phyloP scores from a whole-genome alignment of 441 rosid genomes.

The Pelargonium myrrhifolium region DNA sequence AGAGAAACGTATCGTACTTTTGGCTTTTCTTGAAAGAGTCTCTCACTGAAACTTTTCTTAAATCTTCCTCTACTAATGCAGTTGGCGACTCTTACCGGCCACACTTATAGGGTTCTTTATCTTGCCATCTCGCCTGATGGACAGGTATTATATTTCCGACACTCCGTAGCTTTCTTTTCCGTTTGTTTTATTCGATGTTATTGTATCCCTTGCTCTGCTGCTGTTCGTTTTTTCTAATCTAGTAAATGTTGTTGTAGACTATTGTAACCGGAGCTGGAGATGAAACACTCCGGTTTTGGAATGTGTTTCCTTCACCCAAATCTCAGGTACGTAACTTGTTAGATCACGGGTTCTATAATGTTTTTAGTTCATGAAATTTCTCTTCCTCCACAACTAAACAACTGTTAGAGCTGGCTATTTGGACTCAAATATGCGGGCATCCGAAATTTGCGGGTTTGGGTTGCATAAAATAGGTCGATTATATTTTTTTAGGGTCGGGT shows the following conservation, averaged over 20 bases:
- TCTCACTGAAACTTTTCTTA: neutral
- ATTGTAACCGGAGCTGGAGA: conserved; percentile 99
- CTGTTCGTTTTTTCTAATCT: neutral
- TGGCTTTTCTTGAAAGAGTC: too few relatives aligned
- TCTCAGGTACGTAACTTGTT: conserved; percentile 35
- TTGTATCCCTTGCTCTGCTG: neutral
- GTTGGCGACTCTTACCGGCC: conserved; percentile 90
- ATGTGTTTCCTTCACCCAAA: conserved; percentile 81
- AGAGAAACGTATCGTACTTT: too few relatives aligned
- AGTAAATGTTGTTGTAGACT: conserved; percentile 36
- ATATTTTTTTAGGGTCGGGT: too few relatives aligned
- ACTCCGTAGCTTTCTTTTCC: neutral
- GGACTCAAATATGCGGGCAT: too few relatives aligned
- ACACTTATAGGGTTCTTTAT: conserved; percentile 84
- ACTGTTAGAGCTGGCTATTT: too few relatives aligned
- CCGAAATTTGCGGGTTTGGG: too few relatives aligned
- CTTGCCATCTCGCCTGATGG: conserved; percentile 94
- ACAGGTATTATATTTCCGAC: conserved; percentile 37
- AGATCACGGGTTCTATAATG: neutral
- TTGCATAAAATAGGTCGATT: too few relatives aligned
- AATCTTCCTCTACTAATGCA: conserved; percentile 13
- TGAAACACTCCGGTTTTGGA: conserved; percentile 92
- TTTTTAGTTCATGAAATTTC: too few relatives aligned
- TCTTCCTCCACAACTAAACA: too few relatives aligned
- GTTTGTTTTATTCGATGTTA: neutral